These are phyloP conservation scores for Entoloma clypeatum DNA, from an alignment of 1,284 basidiomycete genomes.

Conservation along the genomic window DNA sequence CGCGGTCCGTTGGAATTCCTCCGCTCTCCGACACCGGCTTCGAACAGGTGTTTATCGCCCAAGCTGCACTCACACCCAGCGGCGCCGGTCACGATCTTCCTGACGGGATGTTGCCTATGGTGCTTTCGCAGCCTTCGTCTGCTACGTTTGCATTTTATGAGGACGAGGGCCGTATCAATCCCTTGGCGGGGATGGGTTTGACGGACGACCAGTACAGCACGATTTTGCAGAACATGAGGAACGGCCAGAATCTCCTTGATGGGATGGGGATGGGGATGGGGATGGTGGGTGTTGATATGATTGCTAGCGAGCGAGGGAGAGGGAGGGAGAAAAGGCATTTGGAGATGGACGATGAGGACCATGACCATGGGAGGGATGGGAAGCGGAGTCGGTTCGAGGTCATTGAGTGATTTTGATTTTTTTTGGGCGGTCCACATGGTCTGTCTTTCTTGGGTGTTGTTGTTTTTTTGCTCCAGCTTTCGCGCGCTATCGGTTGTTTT, in stretches of 20 bases:
- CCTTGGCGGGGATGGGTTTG: conserved; percentile 70
- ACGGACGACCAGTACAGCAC: conserved; percentile 72
- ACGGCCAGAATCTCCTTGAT: conserved; percentile 48
- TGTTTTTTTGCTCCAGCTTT: too few species aligned
- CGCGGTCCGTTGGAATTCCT: conserved; percentile 69
- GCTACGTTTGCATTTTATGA: conserved; percentile 25
- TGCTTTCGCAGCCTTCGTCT: conserved; percentile 10
- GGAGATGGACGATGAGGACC: conserved; percentile 30
- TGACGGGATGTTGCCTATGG: conserved; percentile 7
- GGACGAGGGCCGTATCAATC: conserved; percentile 60
- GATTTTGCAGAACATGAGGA: conserved; percentile 64
- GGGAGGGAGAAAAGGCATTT: conserved; percentile 15
- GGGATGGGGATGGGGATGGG: conserved; percentile 26
- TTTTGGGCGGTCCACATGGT: too few species aligned
- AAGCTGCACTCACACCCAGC: conserved; percentile 23
- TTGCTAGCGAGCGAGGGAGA: conserved; percentile 16
- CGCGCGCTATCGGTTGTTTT: too few species aligned
- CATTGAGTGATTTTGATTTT: conserved; percentile 60
- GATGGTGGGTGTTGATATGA: conserved; percentile 13
- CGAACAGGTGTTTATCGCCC: conserved; percentile 47
- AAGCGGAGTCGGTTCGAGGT: conserved; percentile 72
- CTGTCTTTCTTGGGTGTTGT: too few species aligned
- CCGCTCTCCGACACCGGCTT: conserved; percentile 62
- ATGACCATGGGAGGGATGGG: conserved; percentile 44
- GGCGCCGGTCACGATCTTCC: conserved; percentile 10